A percentile compares a stretch with the other conserved stretches of the same genome.
These are phyloP conservation scores for Strombidium stylifer DNA, from an alignment of 73 alveolate species.

Conservation along the genomic window DNA sequence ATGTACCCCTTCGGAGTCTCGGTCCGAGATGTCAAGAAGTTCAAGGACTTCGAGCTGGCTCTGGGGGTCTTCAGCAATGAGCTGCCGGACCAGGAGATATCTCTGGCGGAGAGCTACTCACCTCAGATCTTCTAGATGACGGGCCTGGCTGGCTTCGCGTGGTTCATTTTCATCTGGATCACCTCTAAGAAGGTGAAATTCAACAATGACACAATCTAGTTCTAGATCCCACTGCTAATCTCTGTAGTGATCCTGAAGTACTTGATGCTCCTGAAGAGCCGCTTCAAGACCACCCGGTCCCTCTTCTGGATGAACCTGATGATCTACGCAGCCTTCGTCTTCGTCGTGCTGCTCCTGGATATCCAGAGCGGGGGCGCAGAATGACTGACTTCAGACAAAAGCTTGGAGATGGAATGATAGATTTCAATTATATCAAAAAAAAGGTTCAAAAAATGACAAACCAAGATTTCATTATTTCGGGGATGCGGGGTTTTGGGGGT, in stretches of 20 bases:
- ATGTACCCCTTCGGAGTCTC: constrained; percentile 62
- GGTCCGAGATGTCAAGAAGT: constrained; percentile 54
- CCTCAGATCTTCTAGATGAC: constrained; percentile 58
- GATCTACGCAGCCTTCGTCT: constrained; percentile 12
- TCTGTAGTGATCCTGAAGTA: constrained; percentile 21
- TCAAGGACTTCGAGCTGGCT: constrained; percentile 31
- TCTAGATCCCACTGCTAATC: constrained; percentile 47
- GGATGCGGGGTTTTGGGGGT: too few species aligned
- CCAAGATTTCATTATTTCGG: too few species aligned
- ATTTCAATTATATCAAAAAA: too few species aligned
- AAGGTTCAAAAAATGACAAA: too few species aligned
- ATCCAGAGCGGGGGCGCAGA: too few species aligned
- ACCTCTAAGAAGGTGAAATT: constrained; percentile 21
- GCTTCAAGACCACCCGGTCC: constrained; percentile 21
- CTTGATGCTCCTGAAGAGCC: constrained; percentile 2
- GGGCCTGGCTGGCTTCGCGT: constrained; percentile 60
- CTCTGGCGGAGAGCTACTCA: constrained; percentile 55
- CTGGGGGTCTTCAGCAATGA: constrained; percentile 39
- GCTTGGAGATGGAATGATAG: too few species aligned
- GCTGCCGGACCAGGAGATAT: constrained; percentile 41
- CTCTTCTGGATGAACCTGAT: constrained; percentile 17
- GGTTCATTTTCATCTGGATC: constrained; percentile 35
- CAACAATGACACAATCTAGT: constrained; percentile 39
- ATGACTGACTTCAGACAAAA: too few species aligned
- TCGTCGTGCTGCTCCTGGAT: constrained; percentile 35